phyloP scores from a whole-genome alignment of 2,329 filamentous ascomycete species.

The Pseudopithomyces maydicus region DNA sequence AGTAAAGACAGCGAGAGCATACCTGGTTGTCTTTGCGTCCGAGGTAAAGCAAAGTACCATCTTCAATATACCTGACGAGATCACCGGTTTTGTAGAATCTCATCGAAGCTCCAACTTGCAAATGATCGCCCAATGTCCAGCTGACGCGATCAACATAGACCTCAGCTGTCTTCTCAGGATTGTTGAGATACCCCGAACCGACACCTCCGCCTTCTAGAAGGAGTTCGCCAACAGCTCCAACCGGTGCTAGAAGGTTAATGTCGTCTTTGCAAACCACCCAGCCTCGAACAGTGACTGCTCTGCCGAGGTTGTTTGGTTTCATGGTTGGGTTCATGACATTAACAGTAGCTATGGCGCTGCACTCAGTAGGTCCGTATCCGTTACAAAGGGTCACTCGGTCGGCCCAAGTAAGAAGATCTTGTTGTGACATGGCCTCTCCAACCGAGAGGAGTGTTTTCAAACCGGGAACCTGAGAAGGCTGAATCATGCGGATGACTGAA shows the following conservation, averaged over 20 bases:
- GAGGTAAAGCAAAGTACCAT: constrained; percentile 38
- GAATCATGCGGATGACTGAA: constrained; percentile 40
- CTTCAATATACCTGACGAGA: constrained; percentile 42
- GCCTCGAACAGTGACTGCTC: constrained; percentile 31
- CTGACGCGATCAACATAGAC: constrained; percentile 29
- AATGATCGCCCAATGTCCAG: constrained; percentile 20
- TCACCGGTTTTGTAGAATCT: constrained; percentile 45
- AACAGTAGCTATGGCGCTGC: constrained; percentile 40
- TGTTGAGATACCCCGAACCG: constrained; percentile 37
- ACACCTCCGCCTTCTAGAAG: constrained; percentile 46
- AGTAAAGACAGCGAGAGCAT: background rate
- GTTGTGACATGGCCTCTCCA: constrained; percentile 41
- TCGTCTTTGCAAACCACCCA: constrained; percentile 48
- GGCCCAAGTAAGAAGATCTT: constrained; percentile 44
- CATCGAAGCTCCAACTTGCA: constrained; percentile 1
- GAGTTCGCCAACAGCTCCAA: constrained; percentile 50
- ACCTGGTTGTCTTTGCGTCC: constrained; percentile 32
- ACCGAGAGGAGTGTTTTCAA: constrained; percentile 35
- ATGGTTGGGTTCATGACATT: constrained; percentile 32
- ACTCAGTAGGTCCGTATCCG: constrained; percentile 49
- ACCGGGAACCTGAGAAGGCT: constrained; percentile 31
- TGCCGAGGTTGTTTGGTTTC: constrained; percentile 43
- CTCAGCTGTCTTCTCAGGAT: constrained; percentile 35
- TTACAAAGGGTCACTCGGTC: constrained; percentile 42
- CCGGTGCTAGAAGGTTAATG: constrained; percentile 39